A percentile compares a stretch with the other conserved stretches of the same genome.
Evolutionary conservation across 257 asterid genomes (phyloP).

Genomic region (Solanum chiquidenum): DNA sequence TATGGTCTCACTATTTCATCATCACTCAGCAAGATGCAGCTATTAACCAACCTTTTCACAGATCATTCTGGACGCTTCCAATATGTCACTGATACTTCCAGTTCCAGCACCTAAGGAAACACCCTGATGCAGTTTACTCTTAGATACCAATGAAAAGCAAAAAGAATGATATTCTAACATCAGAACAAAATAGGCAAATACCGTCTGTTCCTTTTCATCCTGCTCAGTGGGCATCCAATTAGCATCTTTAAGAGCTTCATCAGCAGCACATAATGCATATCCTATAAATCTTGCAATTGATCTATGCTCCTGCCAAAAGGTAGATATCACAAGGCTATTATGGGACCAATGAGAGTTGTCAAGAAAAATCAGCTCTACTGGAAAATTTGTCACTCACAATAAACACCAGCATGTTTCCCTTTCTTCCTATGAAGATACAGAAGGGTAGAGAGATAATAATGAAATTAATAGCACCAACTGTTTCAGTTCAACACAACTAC

Average conservation of each 20-base stretch:
- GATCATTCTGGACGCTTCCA: constrained; percentile 82
- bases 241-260: constrained; percentile 92
- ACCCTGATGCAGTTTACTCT: constrained; percentile 52
- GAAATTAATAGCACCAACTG: neutral
- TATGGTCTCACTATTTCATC: neutral
- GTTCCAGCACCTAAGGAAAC: constrained; percentile 99
- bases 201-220: constrained; percentile 87
- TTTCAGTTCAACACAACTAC: neutral
- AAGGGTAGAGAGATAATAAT: neutral
- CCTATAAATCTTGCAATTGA: constrained; percentile 85
- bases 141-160: constrained; percentile 13
- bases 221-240: constrained; percentile 66
- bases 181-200: constrained; percentile 17
- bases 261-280: constrained; percentile 89
- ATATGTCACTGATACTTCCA: constrained; percentile 79
- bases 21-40: neutral
- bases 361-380: neutral
- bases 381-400: neutral
- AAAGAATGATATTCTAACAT: neutral
- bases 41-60: constrained; percentile 62
- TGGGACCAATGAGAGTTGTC: neutral
- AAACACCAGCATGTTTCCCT: neutral
- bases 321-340: neutral
- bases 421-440: neutral
- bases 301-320: constrained; percentile 60